A percentile compares a stretch with the other conserved stretches of the same genome.
Evolutionary conservation across 2,329 filamentous ascomycete genomes (phyloP).

Genomic region (Cytospora piceicola): DNA sequence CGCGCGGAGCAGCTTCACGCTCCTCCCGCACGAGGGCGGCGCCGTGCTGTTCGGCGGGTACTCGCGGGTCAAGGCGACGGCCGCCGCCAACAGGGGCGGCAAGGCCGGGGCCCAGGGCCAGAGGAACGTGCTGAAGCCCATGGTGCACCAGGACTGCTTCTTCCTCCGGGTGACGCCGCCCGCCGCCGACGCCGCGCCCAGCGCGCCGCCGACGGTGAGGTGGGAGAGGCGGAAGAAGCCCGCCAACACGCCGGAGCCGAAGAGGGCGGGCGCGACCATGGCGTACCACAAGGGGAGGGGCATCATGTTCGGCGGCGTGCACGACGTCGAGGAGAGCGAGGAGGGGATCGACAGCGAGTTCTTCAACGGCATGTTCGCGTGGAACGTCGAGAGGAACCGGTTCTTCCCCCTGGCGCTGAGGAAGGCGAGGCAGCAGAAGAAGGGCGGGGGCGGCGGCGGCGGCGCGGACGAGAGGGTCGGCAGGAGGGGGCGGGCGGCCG

Average conservation of each 20-base stretch:
- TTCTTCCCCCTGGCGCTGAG: slow-evolving; percentile 85
- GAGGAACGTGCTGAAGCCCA: slow-evolving; percentile 77
- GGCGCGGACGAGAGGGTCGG: slow-evolving; percentile 57
- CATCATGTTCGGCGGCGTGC: slow-evolving; percentile 91
- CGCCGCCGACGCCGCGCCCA: slow-evolving; percentile 65
- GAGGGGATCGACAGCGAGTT: slow-evolving; percentile 98
- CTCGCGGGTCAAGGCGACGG: slow-evolving; percentile 80
- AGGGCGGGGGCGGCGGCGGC: slow-evolving; percentile 46
- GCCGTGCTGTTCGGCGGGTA: slow-evolving; percentile 93
- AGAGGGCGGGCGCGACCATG: slow-evolving; percentile 90
- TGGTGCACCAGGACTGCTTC: slow-evolving; percentile 95
- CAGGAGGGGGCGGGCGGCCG: slow-evolving; percentile 76
- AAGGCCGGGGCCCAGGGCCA: slow-evolving; percentile 64
- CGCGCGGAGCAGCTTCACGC: slow-evolving; percentile 85
- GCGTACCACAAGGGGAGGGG: slow-evolving; percentile 90
- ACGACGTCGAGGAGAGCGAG: slow-evolving; percentile 88
- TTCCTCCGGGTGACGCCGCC: slow-evolving; percentile 82
- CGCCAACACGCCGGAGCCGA: slow-evolving; percentile 81
- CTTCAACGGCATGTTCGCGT: slow-evolving; percentile 88
- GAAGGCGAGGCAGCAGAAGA: slow-evolving; percentile 70
- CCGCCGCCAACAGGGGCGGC: slow-evolving; percentile 63
- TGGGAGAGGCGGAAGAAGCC: slow-evolving; percentile 96
- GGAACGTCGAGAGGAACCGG: slow-evolving; percentile 93
- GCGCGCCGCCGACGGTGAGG: slow-evolving; percentile 71
- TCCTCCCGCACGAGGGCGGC: slow-evolving; percentile 87